Evolutionary conservation across 2,329 filamentous ascomycete genomes (phyloP).

Genomic region (Ascomycota sp.): DNA sequence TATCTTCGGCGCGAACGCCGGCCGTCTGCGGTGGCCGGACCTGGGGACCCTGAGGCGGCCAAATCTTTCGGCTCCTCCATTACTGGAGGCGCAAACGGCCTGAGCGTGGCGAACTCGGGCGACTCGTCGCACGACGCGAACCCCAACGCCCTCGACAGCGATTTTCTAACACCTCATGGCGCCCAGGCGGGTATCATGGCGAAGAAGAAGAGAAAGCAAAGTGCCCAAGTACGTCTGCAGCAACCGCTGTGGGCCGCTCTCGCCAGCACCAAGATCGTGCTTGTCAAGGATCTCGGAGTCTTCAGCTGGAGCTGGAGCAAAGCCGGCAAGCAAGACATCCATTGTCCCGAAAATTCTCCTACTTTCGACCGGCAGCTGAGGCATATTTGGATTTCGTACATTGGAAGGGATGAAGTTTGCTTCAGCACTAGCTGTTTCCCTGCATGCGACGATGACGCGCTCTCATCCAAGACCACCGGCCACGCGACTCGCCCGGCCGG

Average conservation of each 20-base stretch:
- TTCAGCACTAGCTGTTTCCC: conserved; percentile 53
- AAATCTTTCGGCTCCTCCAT: conserved; percentile 14
- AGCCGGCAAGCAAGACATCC: conserved; percentile 56
- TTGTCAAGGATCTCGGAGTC: conserved; percentile 78
- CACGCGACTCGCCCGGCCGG: conserved; percentile 20
- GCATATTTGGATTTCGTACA: conserved; percentile 64
- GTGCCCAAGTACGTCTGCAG: conserved; percentile 71
- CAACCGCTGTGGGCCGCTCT: conserved; percentile 89
- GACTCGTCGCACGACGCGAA: conserved; percentile 10
- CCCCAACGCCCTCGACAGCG: conserved; percentile 32
- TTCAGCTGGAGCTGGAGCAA: conserved; percentile 58
- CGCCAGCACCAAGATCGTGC: conserved; percentile 89
- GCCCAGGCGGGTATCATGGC: conserved; percentile 19
- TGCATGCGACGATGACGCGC: conserved; percentile 17
- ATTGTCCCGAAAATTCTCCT: conserved; percentile 56
- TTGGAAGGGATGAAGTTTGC: conserved; percentile 57
- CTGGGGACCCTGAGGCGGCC: conserved; percentile 42
- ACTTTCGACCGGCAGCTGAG: conserved; percentile 44
- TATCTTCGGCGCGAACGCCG: conserved; percentile 40
- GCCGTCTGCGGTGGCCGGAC: conserved; percentile 22
- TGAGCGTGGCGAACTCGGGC: neutral
- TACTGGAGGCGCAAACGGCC: neutral
- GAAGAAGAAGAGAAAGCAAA: conserved; percentile 80
- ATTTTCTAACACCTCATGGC: conserved; percentile 15
- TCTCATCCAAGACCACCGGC: conserved; percentile 8